Conservation (phyloP, 768 basidiomycete species). For the Macrolepiota dolichaula region DNA sequence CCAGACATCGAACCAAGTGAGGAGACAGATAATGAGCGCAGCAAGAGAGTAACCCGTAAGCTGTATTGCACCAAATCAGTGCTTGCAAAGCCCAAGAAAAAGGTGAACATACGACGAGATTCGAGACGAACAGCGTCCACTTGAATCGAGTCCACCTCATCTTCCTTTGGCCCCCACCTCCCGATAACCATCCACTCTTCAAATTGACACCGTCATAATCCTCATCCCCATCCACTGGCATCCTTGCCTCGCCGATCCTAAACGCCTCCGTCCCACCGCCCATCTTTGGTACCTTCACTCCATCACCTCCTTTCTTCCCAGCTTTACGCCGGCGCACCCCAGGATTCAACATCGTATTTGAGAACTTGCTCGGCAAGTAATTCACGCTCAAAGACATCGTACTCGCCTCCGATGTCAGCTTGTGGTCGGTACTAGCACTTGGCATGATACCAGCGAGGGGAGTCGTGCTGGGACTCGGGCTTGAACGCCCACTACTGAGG, state of each 20-base stretch:
- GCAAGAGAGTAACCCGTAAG: conserved; percentile 59
- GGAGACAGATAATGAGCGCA: conserved; percentile 60
- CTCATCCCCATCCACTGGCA: conserved; percentile 48
- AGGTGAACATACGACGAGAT: conserved; percentile 35
- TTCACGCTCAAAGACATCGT: conserved; percentile 23
- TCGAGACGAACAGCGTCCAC: conserved; percentile 66
- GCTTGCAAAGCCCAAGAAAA: background rate
- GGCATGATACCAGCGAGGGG: background rate
- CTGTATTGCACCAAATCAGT: conserved; percentile 12
- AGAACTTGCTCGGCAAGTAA: conserved; percentile 26
- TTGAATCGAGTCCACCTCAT: conserved; percentile 84
- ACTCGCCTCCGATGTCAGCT: conserved; percentile 12
- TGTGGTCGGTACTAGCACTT: background rate
- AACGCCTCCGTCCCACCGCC: conserved; percentile 75
- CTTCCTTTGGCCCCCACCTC: conserved; percentile 25
- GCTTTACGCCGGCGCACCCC: conserved; percentile 37
- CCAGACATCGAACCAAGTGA: conserved; percentile 79
- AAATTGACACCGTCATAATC: conserved; percentile 51
- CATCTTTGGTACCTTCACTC: conserved; percentile 41
- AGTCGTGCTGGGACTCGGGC: background rate
- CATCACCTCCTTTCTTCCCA: conserved; percentile 13
- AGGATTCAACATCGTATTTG: conserved; percentile 28
- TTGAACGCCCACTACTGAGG: background rate
- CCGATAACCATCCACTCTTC: conserved; percentile 23
- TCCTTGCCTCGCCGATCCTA: conserved; percentile 46